These are phyloP conservation scores for Xylaria intraflava DNA, from an alignment of 495 filamentous ascomycete genomes.

Conservation along the genomic window DNA sequence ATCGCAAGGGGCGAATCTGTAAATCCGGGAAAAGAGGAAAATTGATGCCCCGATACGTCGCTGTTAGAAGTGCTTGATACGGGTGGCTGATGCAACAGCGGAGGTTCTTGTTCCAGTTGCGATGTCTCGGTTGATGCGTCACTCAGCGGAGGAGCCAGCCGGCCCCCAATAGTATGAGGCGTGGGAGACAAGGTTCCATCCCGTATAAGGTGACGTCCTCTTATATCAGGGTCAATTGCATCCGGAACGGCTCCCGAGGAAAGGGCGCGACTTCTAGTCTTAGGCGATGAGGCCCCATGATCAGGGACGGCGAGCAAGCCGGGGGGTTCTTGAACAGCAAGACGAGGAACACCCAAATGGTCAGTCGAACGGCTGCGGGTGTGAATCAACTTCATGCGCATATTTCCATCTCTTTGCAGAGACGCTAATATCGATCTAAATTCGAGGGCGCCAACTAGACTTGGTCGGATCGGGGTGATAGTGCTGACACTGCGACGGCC, in stretches of 20 bases:
- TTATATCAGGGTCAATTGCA: constrained; percentile 16
- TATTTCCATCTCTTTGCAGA: constrained; percentile 69
- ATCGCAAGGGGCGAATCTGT: constrained; percentile 38
- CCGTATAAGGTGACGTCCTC: constrained; percentile 8
- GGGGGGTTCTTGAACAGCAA: background rate
- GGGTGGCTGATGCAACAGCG: constrained; percentile 21
- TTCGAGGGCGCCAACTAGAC: constrained; percentile 87
- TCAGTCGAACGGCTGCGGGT: constrained; percentile 68
- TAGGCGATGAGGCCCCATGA: constrained; percentile 2
- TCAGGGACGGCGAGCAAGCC: background rate
- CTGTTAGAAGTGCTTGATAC: constrained; percentile 45
- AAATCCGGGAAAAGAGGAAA: constrained; percentile 37
- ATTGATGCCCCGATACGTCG: constrained; percentile 37
- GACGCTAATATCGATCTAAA: constrained; percentile 84
- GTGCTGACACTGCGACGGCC: constrained; percentile 63
- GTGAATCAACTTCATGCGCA: constrained; percentile 59
- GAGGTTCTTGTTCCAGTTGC: constrained; percentile 6
- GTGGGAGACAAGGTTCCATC: constrained; percentile 14
- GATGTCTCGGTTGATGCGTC: constrained; percentile 10
- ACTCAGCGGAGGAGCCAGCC: constrained; percentile 25
- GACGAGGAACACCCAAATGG: constrained; percentile 21
- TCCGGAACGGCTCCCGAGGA: constrained; percentile 20
- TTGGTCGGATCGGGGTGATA: constrained; percentile 78
- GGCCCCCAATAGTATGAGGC: constrained; percentile 25
- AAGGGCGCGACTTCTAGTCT: constrained; percentile 17